Evolutionary conservation across 495 filamentous ascomycete species (phyloP).

Genomic region (Penicillium egyptiacum): DNA sequence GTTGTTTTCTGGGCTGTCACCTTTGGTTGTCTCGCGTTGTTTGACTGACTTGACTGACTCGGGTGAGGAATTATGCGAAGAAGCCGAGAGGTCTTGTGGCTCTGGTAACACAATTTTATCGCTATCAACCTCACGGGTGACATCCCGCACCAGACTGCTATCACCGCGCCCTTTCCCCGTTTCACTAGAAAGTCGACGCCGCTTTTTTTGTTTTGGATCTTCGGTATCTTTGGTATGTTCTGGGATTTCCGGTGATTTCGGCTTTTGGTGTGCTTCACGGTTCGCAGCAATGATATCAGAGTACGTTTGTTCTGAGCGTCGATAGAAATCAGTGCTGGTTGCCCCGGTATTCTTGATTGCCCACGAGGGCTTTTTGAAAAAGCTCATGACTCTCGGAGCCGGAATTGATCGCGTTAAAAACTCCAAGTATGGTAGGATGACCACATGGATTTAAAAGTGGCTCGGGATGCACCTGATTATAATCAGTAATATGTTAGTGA

Average conservation of each 20-base stretch:
- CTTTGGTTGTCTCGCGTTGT: neutral
- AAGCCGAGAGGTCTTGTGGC: neutral
- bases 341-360: constrained; percentile 44
- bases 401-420: neutral
- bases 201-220: constrained; percentile 7
- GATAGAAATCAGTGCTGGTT: constrained; percentile 61
- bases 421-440: neutral
- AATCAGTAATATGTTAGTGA: constrained; percentile 2
- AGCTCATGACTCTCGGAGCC: constrained; percentile 36
- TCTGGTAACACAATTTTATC: neutral
- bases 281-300: constrained; percentile 58
- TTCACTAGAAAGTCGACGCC: constrained; percentile 11
- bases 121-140: neutral
- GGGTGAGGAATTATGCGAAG: neutral
- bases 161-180: neutral
- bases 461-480: neutral
- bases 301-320: constrained; percentile 63
- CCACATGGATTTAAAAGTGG: neutral
- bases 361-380: constrained; percentile 69
- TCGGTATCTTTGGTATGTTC: constrained; percentile 1
- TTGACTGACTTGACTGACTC: neutral
- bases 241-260: constrained; percentile 14
- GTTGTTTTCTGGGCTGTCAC: neutral
- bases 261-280: constrained; percentile 31
- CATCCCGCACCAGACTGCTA: neutral